phyloP scores from a whole-genome alignment of 1,284 basidiomycete species.

The Athelia sp. region DNA sequence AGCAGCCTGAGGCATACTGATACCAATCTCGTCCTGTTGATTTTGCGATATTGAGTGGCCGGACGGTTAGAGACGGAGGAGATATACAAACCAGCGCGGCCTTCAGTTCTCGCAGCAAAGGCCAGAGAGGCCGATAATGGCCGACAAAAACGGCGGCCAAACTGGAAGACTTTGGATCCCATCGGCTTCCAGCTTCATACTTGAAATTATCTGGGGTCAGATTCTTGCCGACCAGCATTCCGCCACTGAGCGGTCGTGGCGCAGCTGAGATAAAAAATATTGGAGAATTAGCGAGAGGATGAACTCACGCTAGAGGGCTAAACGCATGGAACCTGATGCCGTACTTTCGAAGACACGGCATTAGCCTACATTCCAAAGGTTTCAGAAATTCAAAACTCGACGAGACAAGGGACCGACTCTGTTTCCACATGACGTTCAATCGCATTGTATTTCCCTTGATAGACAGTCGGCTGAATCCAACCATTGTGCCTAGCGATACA shows the following conservation, averaged over 20 bases:
- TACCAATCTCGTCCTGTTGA: not conserved
- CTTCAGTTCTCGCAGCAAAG: not conserved
- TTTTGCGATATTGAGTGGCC: not conserved
- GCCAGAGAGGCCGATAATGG: not conserved
- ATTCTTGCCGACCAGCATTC: not conserved
- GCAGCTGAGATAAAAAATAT: not conserved
- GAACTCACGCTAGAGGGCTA: conserved; percentile 41
- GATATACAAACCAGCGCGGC: not conserved
- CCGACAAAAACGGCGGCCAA: not conserved
- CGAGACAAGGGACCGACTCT: conserved; percentile 20
- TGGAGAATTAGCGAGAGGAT: not conserved
- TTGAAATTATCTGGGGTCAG: not conserved
- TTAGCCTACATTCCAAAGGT: conserved; percentile 18
- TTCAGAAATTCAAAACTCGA: not conserved
- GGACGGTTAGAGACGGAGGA: not conserved
- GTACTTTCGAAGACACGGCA: conserved; percentile 40
- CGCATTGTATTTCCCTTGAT: conserved; percentile 34
- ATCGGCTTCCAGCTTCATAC: not conserved
- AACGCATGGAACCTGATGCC: conserved; percentile 14
- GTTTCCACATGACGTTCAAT: conserved; percentile 36
- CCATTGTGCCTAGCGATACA: conserved; percentile 23
- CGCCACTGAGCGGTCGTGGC: not conserved
- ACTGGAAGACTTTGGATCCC: not conserved
- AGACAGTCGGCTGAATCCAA: conserved; percentile 27
- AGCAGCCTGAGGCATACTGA: not conserved